Evolutionary conservation across 495 filamentous ascomycete species (phyloP), one percentile per base, ranked within the genome.

Genomic region (Penicillium waksmanii): DNA sequence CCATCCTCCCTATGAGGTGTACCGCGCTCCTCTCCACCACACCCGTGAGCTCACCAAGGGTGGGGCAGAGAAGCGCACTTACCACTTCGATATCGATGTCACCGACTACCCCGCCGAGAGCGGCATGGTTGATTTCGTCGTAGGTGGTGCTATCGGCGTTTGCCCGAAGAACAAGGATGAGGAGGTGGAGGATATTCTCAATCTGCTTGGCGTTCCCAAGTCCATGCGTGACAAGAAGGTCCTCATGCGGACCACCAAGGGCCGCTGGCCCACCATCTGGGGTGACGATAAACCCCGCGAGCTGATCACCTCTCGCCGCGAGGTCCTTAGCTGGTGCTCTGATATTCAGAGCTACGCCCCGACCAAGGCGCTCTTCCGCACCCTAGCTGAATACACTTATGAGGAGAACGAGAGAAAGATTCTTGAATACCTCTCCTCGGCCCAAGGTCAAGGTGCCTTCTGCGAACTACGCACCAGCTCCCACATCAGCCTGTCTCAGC

Each of bases 201-300:
- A 96, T 63, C 76, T 88, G 13, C 86, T 98, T 7, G 78, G 88
- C 53, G 82, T 97, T 17, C 90, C 91, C 4, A 84, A 82, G 34
- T 87, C 84, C 57, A 82, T 95, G 53, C 86, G 94, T 42, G 91
- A 96, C 67, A 93, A 89, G 74, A 87, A 88, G 15, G 81, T 97
- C 21, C 75, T 87, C 13, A 75, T 98, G 40, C 84, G 85, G 64
- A 98, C 95, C 3, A 84, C 80, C 21, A 82, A 80, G 35, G 96
- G 96, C 15, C 81, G 95, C 9, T 98, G 95, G 95, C 95, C 95
- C 2, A 98, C 95, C 10, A 95, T 98, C 47, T 98, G 96, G 95
- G 94, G 93, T 19, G 89, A 95, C n/a, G 93, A 97, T 31, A 67
- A 90, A 66, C 72, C 94, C 2, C 82, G 96, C 42, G 87, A 93